Evolutionary conservation across 2,329 filamentous ascomycete species (phyloP).

Genomic region (Helminthosporium solani): DNA sequence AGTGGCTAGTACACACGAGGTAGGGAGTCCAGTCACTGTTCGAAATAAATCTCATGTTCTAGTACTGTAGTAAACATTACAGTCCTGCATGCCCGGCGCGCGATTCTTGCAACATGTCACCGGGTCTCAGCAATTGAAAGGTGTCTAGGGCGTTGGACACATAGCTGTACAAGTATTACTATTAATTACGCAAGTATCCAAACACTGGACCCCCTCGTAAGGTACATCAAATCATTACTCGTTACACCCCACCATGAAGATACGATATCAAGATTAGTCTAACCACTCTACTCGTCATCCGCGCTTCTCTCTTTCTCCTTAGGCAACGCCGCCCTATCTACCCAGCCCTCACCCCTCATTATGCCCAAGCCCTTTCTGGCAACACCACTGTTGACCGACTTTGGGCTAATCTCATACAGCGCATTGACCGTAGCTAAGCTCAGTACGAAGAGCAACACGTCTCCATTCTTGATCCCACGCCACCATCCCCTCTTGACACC

Average conservation of each 20-base stretch:
- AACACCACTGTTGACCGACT: constrained; percentile 64
- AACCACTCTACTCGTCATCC: constrained; percentile 2
- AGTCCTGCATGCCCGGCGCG: too few species aligned
- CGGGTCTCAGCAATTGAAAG: background rate
- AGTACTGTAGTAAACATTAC: too few species aligned
- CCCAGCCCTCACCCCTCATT: constrained; percentile 73
- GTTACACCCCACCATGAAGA: constrained; percentile 5
- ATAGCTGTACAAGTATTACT: constrained; percentile 2
- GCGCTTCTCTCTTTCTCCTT: constrained; percentile 14
- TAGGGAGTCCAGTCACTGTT: too few species aligned
- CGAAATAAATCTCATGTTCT: too few species aligned
- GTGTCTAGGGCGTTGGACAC: background rate
- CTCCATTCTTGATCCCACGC: constrained; percentile 77
- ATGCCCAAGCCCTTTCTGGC: constrained; percentile 73
- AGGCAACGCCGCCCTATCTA: constrained; percentile 55
- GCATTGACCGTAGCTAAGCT: constrained; percentile 76
- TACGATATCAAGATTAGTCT: background rate
- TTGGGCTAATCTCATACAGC: constrained; percentile 71
- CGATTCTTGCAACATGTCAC: too few species aligned
- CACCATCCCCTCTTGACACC: constrained; percentile 90
- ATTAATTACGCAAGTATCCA: constrained; percentile 3
- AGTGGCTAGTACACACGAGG: too few species aligned
- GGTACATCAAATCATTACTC: constrained; percentile 1
- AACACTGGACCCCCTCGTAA: constrained; percentile 3
- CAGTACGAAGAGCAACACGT: constrained; percentile 78